Base-by-base conservation (phyloP, 2,329 filamentous ascomycete genomes). In the Cercospora sp. region DNA sequence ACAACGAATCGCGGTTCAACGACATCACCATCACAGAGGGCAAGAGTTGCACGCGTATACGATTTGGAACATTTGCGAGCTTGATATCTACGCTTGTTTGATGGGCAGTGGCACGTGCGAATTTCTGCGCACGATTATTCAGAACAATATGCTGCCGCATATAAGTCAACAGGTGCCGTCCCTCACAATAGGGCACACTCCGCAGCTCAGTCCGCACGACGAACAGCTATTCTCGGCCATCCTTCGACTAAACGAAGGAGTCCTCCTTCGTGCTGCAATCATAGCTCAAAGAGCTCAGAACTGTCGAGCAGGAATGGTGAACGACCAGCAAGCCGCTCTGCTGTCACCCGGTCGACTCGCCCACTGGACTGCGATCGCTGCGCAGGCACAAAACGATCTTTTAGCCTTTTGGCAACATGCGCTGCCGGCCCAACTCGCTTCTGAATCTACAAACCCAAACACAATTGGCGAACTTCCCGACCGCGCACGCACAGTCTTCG, bases 51-150 rank as follows among this genome's bases (percentile, higher is more conserved):
- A 83, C 67, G 81, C 82, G 2, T 85, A 84, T 70, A 79, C 87
- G 5, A 75, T 87, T 16, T 87, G 85, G 84, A 83, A 81, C 75
- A 81, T 86, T 42, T 83, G 82, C 71, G 81, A 81, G 65, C 82
- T 88, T 55, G 86, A 88, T 71, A 77, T 86, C n/a, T 83, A 87
- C 70, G 84, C 84, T 13, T 80, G 86, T 33, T 74, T 88, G 58
- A 83, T 84, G 63, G 85, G 83, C 12, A 82, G 81, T 51, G 84
- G 85, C 2, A 80, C 76, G 0, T 85, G 85, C 59, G 81, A 83
- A 13, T 85, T 86, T 73, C 77, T 85, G 7, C 79, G 79, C n/a
- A 79, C 80, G 1, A 79, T 84, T 68, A 75, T 85, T 31, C 79
- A 82, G 60, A 77, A 83, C 67, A 80, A 83, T 67, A 78, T 86